Evolutionary conservation across 495 filamentous ascomycete genomes (phyloP), one percentile per base, ranked within the genome.

Genomic region (Xylaria longipes): DNA sequence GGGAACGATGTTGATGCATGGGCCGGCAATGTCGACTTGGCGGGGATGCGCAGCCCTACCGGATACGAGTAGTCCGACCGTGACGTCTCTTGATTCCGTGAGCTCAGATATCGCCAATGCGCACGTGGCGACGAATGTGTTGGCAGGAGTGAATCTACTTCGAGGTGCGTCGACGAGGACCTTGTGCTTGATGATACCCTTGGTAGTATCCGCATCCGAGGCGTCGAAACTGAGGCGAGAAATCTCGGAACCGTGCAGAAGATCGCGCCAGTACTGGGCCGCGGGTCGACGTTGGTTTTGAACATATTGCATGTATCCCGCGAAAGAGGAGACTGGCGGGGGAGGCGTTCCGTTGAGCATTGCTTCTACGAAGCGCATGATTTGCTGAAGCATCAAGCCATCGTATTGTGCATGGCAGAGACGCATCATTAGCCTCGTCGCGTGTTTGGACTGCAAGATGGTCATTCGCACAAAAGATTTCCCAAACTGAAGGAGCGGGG

Each of bases 51-150:
- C 35, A 37, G 35, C 35, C 35, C 35, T 37, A 37, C 35, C 35
- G 35, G 6, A 88, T 78, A 2, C 78, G 78, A 20, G 83, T 78
- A 68, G 87, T 89, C 41, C 88, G 82, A 17, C 87, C 87, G 60
- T 84, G 29, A 89, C 82, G 69, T 89, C 87, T 1, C 82, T 82
- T 33, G 80, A 76, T 25, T 82, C 81, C 8, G 86, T 81, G 20
- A 89, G 74, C 68, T 87, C 85, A 4, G 86, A 85, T 7, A 89
- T 78, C 9, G 84, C 84, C 35, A 87, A 75, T 7, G 87, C 84
- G 87, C 87, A 89, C 1, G 87, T 85, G 33, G 88, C 84, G 71
- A 89, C 87, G 81, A 89, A 82, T 25, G 88, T 79, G 0, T 86
- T 89, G 4, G 87, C 87, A 6, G 83, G 74, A 5, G 87, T 89